Percentiles rank a stretch among this genome's conserved stretches.
Conservation (phyloP, 1,284 basidiomycete genomes). For the Tylopilus sp. region DNA sequence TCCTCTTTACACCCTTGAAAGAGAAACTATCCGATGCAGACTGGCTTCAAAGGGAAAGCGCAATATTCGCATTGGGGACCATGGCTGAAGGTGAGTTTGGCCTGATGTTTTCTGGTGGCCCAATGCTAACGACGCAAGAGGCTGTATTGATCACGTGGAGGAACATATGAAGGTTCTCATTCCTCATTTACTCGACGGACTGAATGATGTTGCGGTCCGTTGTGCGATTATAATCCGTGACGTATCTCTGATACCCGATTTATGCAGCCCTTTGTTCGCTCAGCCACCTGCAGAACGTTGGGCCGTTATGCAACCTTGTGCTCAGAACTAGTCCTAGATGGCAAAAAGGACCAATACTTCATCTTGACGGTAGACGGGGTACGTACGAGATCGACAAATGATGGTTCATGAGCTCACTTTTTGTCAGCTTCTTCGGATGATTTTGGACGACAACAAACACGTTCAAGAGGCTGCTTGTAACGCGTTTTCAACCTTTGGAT, state of each 20-base stretch:
- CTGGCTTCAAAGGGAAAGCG: slow-evolving; percentile 96
- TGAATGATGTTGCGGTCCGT: slow-evolving; percentile 90
- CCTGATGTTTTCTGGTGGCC: slow-evolving; percentile 1
- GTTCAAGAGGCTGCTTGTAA: slow-evolving; percentile 99
- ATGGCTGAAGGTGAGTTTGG: slow-evolving; percentile 91
- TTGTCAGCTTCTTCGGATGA: slow-evolving; percentile 90
- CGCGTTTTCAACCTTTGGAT: slow-evolving; percentile 98
- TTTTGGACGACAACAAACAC: slow-evolving; percentile 99
- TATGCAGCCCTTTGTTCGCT: slow-evolving; percentile 90
- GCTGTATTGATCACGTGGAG: slow-evolving; percentile 96
- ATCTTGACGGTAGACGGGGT: slow-evolving; percentile 98
- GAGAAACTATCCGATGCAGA: slow-evolving; percentile 94
- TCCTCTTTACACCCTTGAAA: slow-evolving; percentile 91
- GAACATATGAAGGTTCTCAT: slow-evolving; percentile 94
- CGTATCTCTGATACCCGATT: slow-evolving; percentile 8
- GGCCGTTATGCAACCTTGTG: slow-evolving; percentile 99
- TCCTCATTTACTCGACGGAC: slow-evolving; percentile 91
- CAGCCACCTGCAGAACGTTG: slow-evolving; percentile 99
- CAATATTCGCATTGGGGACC: slow-evolving; percentile 95
- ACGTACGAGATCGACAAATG: slow-evolving; percentile 49
- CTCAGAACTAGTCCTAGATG: slow-evolving; percentile 82
- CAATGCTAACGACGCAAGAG: slow-evolving; percentile 53
- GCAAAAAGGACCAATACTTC: slow-evolving; percentile 92
- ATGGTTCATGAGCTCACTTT: slow-evolving; percentile 20
- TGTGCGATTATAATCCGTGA: background rate